These are phyloP conservation scores for Fraxinus sp. DNA, from an alignment of 305 asterid genomes.

Conservation along the genomic window DNA sequence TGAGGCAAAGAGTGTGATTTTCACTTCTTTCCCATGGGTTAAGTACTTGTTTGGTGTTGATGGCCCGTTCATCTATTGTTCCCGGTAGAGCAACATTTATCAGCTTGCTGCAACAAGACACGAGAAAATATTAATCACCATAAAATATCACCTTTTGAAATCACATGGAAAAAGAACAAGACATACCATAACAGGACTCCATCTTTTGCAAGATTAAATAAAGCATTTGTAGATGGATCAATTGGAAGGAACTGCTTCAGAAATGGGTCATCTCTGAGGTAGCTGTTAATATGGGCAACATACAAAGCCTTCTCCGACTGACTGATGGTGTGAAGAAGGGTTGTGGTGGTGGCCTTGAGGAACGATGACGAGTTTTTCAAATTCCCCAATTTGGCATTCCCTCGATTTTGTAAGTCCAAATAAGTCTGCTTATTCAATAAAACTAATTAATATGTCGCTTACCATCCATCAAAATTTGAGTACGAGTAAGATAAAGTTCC, in stretches of 20 bases:
- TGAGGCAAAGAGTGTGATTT: conserved; percentile 90
- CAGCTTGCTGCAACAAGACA: conserved; percentile 63
- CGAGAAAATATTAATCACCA: conserved; percentile 7
- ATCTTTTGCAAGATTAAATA: conserved; percentile 86
- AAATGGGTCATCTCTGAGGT: conserved; percentile 92
- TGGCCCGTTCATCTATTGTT: conserved; percentile 92
- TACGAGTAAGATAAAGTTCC: conserved; percentile 17
- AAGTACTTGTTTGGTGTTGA: conserved; percentile 72
- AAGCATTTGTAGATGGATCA: conserved; percentile 62
- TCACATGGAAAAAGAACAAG: conserved; percentile 11
- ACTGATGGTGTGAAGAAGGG: conserved; percentile 81
- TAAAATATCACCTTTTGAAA: conserved; percentile 17
- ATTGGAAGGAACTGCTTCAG: conserved; percentile 87
- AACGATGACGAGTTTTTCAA: conserved; percentile 66
- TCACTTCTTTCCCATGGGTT: conserved; percentile 99
- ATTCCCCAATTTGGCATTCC: conserved; percentile 55
- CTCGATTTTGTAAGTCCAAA: conserved; percentile 71
- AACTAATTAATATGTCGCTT: conserved; percentile 26
- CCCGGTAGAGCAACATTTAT: conserved; percentile 94
- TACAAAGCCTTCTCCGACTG: conserved; percentile 83
- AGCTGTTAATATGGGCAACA: conserved; percentile 93
- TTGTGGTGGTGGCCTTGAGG: conserved; percentile 83
- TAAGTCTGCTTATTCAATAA: conserved; percentile 53
- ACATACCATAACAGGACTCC: conserved; percentile 89
- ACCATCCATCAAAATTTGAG: conserved; percentile 17